Base-by-base conservation (phyloP, 805 yeast genomes). In the Teunomyces barrocoloradensis region DNA sequence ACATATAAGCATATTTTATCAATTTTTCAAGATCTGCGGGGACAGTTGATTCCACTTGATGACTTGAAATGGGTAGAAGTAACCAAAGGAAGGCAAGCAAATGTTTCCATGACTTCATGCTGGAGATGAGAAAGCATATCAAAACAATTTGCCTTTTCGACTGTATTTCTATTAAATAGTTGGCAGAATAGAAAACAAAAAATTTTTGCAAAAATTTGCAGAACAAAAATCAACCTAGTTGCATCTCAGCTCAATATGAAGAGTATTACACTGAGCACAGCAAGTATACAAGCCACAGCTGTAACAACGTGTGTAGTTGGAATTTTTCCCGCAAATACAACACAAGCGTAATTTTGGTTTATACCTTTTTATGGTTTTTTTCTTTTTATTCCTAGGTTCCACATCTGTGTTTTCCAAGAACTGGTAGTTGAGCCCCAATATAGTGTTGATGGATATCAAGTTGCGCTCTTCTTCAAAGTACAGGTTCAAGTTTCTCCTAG, bases 401-500 rank as follows among this genome's bases (percentile, higher is more conserved):
- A 48, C 33, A 43, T 60, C 68, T 23, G 57, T 54, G 48, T 64
- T 71, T 44, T 72, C 76, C 12, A 73, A 63, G 53, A 71, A 73
- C 50, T 69, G 72, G 54, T 61, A 73, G 52, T 69, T 71, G 40
- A 69, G 61, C 38, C 64, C 63, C 45, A 73, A 60, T n/a, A 73
- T 72, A 27, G 75, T 58, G 53, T 73, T 73, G 43, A 73, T 63
- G 18, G 75, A 63, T 9, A 73, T 68, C 53, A 71, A 61, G 56
- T 73, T 72, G 27, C 74, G 57, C 50, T 73, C 78, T 52, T 73
- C 77, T 55, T 73, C 78, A 47, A 73, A 72, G 51, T 73, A 73
- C 65, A 65, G 68, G 47, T 68, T 71, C 53, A 73, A 64, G 55
- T 71, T 73, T 34, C 78, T 58, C 28, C 71, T 58, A 0, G 77